Evolutionary conservation across 1,284 basidiomycete species (phyloP).

Genomic region (Sporisorium reilianum): DNA sequence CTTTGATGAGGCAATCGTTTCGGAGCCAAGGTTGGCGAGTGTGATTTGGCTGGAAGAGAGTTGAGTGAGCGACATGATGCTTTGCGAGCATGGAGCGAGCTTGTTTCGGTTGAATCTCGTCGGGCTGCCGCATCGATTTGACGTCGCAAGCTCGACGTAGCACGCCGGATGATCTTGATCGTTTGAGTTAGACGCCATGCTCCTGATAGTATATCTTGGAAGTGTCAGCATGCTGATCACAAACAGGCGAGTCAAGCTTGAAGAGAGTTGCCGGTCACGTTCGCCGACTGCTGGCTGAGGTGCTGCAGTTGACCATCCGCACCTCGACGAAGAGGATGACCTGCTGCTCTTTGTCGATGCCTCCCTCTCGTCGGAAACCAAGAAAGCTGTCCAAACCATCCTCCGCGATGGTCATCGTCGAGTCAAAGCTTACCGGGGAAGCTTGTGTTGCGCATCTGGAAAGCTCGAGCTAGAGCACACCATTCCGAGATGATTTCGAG

Average conservation of each 20-base stretch:
- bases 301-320: background rate
- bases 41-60: background rate
- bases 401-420: background rate
- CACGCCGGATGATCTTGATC: background rate
- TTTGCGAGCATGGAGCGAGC: background rate
- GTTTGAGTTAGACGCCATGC: background rate
- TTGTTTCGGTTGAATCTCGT: background rate
- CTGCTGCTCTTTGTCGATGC: background rate
- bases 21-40: background rate
- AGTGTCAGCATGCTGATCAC: background rate
- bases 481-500: background rate
- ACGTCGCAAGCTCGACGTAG: background rate
- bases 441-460: background rate
- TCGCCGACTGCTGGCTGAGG: background rate
- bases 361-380: too few species aligned
- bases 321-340: background rate
- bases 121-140: background rate
- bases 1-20: background rate
- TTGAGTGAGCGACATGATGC: background rate
- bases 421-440: background rate
- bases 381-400: too few species aligned
- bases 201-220: background rate
- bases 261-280: background rate
- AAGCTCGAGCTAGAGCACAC: conserved; percentile 3
- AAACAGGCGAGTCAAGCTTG: background rate